These are phyloP conservation scores for Wickerhamiella sergipiensis DNA, from an alignment of 805 yeast species.

Conservation along the genomic window DNA sequence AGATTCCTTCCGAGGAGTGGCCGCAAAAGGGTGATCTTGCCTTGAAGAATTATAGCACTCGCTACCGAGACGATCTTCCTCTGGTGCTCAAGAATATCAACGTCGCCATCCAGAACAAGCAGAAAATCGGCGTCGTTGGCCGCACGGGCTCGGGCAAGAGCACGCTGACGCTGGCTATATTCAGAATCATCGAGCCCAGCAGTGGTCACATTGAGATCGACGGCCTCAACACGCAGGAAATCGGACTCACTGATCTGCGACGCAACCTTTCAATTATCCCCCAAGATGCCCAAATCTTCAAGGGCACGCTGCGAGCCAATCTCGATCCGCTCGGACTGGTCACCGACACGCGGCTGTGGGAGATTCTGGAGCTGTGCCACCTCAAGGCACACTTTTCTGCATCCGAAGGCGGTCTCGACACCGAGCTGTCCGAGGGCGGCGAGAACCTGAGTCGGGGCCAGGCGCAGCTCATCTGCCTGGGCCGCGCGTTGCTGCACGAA, in stretches of 20 bases:
- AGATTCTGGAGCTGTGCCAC: slow-evolving; percentile 45
- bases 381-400: slow-evolving; percentile 31
- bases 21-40: slow-evolving; percentile 55
- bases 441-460: slow-evolving; percentile 71
- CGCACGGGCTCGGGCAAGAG: slow-evolving; percentile 97
- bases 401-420: slow-evolving; percentile 41
- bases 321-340: slow-evolving; percentile 49
- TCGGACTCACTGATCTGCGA: slow-evolving; percentile 48
- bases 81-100: slow-evolving; percentile 67
- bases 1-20: slow-evolving; percentile 56
- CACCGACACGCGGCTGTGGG: slow-evolving; percentile 44
- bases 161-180: slow-evolving; percentile 79
- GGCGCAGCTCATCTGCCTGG: slow-evolving; percentile 63
- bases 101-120: slow-evolving; percentile 55
- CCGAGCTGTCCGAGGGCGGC: slow-evolving; percentile 54
- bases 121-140: slow-evolving; percentile 86
- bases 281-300: slow-evolving; percentile 61
- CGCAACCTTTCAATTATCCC: slow-evolving; percentile 54
- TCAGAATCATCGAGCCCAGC: slow-evolving; percentile 41
- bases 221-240: slow-evolving; percentile 36
- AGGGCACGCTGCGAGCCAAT: slow-evolving; percentile 50
- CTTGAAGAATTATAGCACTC: slow-evolving; percentile 60
- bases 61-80: slow-evolving; percentile 75
- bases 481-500: slow-evolving; percentile 56
- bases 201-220: slow-evolving; percentile 44